Conservation (phyloP, 2,329 filamentous ascomycete species). For the Aspergillus quadricinctus region DNA sequence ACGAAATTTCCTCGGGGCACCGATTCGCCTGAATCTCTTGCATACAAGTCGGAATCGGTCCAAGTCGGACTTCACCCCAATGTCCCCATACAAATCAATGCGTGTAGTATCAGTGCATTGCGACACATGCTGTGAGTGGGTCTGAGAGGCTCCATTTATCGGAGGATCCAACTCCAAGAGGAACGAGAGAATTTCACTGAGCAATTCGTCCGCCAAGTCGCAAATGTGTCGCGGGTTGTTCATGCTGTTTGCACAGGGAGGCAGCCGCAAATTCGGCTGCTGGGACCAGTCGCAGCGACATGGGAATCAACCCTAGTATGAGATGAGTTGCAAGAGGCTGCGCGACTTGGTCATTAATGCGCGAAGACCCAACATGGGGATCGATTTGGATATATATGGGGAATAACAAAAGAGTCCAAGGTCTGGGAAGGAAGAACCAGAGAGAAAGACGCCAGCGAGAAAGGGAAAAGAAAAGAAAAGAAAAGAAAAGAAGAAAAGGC, state of each 20-base stretch:
- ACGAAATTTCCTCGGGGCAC: conserved; percentile 36
- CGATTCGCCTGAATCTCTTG: conserved; percentile 38
- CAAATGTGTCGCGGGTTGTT: conserved; percentile 28
- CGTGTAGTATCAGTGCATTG: conserved; percentile 5
- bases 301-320: conserved; percentile 21
- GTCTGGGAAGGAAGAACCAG: conserved; percentile 7
- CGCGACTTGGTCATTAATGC: neutral
- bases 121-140: conserved; percentile 7
- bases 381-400: conserved; percentile 1
- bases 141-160: conserved; percentile 9
- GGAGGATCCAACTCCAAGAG: conserved; percentile 19
- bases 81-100: conserved; percentile 22
- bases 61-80: conserved; percentile 32
- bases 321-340: conserved; percentile 1
- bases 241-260: conserved; percentile 28
- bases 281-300: conserved; percentile 26
- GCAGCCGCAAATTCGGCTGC: conserved; percentile 32
- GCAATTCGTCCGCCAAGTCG: conserved; percentile 34
- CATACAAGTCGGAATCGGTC: conserved; percentile 40
- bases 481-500: conserved; percentile 3
- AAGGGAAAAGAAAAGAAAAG: conserved; percentile 10
- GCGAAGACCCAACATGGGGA: neutral
- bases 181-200: conserved; percentile 31
- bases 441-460: neutral
- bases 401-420: conserved; percentile 9